A percentile compares a stretch with the other conserved stretches of the same genome.
These are phyloP conservation scores for Scheffersomyces coipomensis DNA, from an alignment of 805 yeast species.

Conservation along the genomic window DNA sequence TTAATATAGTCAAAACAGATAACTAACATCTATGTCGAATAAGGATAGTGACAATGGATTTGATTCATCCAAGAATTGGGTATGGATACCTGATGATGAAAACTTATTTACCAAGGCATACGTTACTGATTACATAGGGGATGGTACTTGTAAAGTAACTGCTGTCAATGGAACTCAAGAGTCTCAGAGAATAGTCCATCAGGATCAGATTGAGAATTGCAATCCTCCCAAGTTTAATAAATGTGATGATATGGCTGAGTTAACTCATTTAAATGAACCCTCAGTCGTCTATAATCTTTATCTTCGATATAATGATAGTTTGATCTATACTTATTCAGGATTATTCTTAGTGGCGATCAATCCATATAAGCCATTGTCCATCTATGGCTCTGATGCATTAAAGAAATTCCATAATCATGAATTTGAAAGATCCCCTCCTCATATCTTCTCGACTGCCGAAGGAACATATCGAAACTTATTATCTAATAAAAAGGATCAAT, in stretches of 20 bases:
- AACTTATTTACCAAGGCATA: conserved; percentile 61
- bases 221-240: conserved; percentile 90
- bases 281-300: conserved; percentile 86
- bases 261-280: conserved; percentile 92
- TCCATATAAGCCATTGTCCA: conserved; percentile 76
- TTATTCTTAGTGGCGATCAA: conserved; percentile 92
- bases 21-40: too few species aligned
- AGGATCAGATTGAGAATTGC: conserved; percentile 54
- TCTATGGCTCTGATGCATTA: conserved; percentile 63
- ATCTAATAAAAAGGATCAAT: conserved; percentile 71
- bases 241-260: conserved; percentile 92
- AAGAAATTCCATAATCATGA: conserved; percentile 48
- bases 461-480: conserved; percentile 77
- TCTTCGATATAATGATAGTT: conserved; percentile 71
- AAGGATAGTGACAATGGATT: conserved; percentile 24
- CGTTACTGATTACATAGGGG: conserved; percentile 43
- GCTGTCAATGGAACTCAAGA: conserved; percentile 40
- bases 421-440: conserved; percentile 59
- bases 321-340: conserved; percentile 93
- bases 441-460: conserved; percentile 83
- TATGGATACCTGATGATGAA: conserved; percentile 72
- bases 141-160: conserved; percentile 35
- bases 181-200: conserved; percentile 41
- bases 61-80: conserved; percentile 57
- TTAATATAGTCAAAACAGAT: too few species aligned